Evolutionary conservation across 2,329 filamentous ascomycete genomes (phyloP).

Genomic region (Xylaria sp.): DNA sequence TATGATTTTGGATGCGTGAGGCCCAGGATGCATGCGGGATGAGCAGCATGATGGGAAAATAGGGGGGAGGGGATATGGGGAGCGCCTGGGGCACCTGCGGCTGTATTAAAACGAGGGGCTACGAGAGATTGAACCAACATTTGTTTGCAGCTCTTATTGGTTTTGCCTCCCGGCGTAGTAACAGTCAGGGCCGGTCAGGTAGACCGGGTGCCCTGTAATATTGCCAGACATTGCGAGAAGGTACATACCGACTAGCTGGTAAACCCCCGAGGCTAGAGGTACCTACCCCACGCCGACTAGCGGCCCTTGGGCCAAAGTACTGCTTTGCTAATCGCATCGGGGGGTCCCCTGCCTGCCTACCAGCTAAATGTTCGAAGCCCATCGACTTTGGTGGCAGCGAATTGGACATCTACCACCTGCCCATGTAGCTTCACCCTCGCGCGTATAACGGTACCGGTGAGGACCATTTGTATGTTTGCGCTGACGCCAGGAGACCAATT

Average conservation of each 20-base stretch:
- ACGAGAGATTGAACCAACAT: background rate
- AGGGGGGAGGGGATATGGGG: no score
- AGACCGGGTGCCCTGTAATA: no score
- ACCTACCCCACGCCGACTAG: conserved; percentile 5
- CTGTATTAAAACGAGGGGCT: background rate
- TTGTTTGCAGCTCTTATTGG: conserved; percentile 5
- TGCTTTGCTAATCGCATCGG: conserved; percentile 12
- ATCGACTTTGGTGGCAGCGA: background rate
- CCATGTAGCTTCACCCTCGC: conserved; percentile 11
- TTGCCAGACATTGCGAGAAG: no score
- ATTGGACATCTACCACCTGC: background rate
- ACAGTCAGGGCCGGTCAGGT: no score
- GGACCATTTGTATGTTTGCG: background rate
- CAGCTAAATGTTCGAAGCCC: conserved; percentile 18
- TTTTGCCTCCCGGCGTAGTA: background rate
- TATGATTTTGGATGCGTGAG: no score
- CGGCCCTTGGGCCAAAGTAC: background rate
- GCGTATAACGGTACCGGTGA: background rate
- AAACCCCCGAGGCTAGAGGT: no score
- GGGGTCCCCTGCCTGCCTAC: background rate
- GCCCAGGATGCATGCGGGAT: no score
- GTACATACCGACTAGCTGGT: no score
- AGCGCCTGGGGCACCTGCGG: background rate
- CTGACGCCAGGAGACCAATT: conserved; percentile 1
- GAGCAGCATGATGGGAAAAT: background rate